These are phyloP conservation scores for Lactarius hengduanensis DNA, from an alignment of 768 basidiomycete genomes.

Conservation along the genomic window DNA sequence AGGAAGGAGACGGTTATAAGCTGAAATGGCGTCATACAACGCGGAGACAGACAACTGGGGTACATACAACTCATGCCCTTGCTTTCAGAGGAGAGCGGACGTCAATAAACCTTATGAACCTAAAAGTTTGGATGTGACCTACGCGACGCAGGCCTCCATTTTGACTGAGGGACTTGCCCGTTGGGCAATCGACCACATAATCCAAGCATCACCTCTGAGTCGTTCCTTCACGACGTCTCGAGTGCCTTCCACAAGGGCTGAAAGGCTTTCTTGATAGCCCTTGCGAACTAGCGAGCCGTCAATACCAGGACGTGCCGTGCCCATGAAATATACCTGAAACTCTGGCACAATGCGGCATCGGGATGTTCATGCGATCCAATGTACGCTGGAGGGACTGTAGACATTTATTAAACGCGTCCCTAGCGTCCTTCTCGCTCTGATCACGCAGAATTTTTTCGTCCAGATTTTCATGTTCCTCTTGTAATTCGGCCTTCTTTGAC, in stretches of 20 bases:
- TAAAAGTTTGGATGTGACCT: background rate
- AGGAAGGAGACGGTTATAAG: background rate
- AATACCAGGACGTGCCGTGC: background rate
- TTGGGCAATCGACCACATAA: background rate
- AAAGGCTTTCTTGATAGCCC: background rate
- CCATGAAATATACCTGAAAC: background rate
- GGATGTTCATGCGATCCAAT: background rate
- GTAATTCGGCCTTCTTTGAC: background rate
- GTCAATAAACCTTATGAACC: background rate
- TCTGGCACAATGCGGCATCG: background rate
- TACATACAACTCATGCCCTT: background rate
- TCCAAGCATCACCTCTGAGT: background rate
- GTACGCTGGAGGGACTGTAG: background rate
- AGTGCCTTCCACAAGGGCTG: background rate
- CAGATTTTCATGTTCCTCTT: background rate
- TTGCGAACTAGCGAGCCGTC: background rate
- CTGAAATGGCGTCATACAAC: background rate
- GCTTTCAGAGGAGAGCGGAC: background rate
- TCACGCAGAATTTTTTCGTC: background rate
- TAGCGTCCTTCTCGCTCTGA: background rate
- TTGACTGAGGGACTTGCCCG: background rate
- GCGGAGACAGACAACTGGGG: background rate
- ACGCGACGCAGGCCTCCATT: background rate
- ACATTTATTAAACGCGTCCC: background rate
- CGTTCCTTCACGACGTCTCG: background rate